A percentile compares a stretch with the other conserved stretches of the same genome.
These are phyloP conservation scores for Micromonas commoda DNA, from an alignment of 139 green algal genomes.

Conservation along the genomic window DNA sequence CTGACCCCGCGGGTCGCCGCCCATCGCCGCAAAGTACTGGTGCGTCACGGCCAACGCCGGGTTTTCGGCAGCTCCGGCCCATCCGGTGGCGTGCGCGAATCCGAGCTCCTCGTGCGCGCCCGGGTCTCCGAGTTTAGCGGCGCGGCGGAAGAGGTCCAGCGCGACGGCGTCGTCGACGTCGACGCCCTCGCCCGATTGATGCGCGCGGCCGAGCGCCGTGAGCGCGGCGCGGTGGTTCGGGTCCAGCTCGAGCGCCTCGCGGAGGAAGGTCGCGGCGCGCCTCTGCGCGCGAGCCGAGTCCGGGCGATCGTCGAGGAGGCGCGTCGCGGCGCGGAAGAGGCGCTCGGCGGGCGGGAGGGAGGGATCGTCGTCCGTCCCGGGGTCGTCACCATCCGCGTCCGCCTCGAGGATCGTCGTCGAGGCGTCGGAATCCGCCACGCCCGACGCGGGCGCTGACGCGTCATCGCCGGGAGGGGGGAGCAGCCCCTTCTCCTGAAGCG, in stretches of 20 bases:
- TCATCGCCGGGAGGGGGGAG: too few relatives aligned
- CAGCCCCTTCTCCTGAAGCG: too few relatives aligned
- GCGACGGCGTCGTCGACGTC: neutral
- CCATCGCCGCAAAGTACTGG: constrained; percentile 69
- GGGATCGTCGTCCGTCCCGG: too few relatives aligned
- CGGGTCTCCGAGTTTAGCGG: constrained; percentile 9
- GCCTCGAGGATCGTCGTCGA: too few relatives aligned
- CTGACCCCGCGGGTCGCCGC: constrained; percentile 54
- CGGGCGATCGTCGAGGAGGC: neutral
- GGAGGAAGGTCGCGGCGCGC: neutral
- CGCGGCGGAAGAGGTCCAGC: neutral
- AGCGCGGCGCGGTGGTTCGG: neutral
- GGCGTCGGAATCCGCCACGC: too few relatives aligned
- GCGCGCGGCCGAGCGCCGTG: neutral
- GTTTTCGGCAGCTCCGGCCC: constrained; percentile 19
- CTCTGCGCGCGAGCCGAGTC: neutral
- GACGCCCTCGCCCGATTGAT: neutral
- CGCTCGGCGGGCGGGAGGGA: too few relatives aligned
- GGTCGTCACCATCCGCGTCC: too few relatives aligned
- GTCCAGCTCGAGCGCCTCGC: neutral
- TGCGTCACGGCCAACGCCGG: constrained; percentile 53
- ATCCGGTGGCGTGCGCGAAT: constrained; percentile 13
- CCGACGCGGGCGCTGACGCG: too few relatives aligned
- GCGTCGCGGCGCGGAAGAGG: neutral
- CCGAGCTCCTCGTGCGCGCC: constrained; percentile 19